A percentile compares a stretch with the other conserved stretches of the same genome.
Evolutionary conservation across 352 stramenopile genomes (phyloP).

Genomic region (Phytophthora palmivora): DNA sequence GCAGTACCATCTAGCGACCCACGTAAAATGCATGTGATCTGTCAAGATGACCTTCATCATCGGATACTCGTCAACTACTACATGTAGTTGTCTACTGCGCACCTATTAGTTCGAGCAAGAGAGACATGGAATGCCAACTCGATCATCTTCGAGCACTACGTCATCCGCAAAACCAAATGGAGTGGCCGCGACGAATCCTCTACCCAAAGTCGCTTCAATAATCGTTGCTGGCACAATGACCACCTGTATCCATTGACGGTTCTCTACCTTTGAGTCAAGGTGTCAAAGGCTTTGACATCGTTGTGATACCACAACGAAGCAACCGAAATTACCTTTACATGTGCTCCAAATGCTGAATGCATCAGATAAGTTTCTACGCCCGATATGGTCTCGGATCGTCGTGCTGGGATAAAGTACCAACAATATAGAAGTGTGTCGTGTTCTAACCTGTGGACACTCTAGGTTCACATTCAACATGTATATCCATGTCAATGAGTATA

Average conservation of each 20-base stretch:
- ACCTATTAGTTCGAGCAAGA: conserved; percentile 14
- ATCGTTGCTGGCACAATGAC: no score
- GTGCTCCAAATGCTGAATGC: background rate
- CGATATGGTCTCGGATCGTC: no score
- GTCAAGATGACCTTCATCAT: conserved; percentile 28
- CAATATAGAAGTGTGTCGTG: no score
- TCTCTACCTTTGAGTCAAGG: conserved; percentile 18
- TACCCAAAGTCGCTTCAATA: conserved; percentile 2
- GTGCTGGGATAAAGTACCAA: no score
- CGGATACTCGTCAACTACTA: conserved; percentile 11
- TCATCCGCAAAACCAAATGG: conserved; percentile 24
- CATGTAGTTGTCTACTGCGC: background rate
- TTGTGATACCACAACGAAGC: conserved; percentile 1
- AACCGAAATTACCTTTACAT: background rate
- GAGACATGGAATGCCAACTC: conserved; percentile 14
- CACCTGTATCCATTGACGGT: no score
- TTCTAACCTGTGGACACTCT: no score
- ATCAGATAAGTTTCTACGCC: background rate
- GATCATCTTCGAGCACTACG: conserved; percentile 11
- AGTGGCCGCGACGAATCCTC: conserved; percentile 1
- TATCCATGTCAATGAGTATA: no score
- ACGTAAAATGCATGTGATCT: conserved; percentile 31
- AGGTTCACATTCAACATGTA: no score
- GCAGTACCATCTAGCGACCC: background rate
- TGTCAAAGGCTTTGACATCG: no score